A percentile compares a stretch with the other conserved stretches of the same genome.
Evolutionary conservation across 805 yeast species (phyloP).

Genomic region (Starmerella cellae): DNA sequence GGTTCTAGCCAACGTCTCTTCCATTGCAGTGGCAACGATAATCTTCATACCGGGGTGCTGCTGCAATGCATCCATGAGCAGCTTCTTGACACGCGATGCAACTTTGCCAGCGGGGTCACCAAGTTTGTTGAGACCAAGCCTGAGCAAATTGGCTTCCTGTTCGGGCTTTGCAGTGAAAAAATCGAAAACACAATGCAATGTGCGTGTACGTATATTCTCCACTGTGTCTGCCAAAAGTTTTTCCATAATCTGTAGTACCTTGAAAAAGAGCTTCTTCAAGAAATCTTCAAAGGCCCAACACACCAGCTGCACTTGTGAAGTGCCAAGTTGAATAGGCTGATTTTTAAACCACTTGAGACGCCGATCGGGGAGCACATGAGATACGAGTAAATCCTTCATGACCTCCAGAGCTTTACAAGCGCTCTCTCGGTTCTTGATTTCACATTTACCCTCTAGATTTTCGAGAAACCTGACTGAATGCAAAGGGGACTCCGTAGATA

Average conservation of each 20-base stretch:
- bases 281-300: constrained; percentile 80
- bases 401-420: constrained; percentile 84
- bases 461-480: constrained; percentile 79
- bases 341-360: constrained; percentile 68
- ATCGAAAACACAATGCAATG: constrained; percentile 64
- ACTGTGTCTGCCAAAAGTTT: constrained; percentile 80
- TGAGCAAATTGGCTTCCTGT: constrained; percentile 82
- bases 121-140: constrained; percentile 81
- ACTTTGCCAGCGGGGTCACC: constrained; percentile 91
- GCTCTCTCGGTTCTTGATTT: constrained; percentile 85
- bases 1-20: constrained; percentile 63
- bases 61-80: constrained; percentile 66
- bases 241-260: constrained; percentile 65
- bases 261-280: constrained; percentile 62
- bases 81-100: constrained; percentile 74
- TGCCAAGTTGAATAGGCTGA: constrained; percentile 41
- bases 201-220: constrained; percentile 68
- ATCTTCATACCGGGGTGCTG: constrained; percentile 93
- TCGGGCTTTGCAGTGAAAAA: constrained; percentile 79
- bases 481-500: constrained; percentile 88
- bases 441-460: constrained; percentile 61
- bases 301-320: constrained; percentile 47
- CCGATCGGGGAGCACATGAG: constrained; percentile 70
- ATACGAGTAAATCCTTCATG: constrained; percentile 74
- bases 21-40: constrained; percentile 62